A percentile compares a stretch with the other conserved stretches of the same genome.
Evolutionary conservation across 257 asterid genomes (phyloP).

Genomic region (Solanum ossicruentum): DNA sequence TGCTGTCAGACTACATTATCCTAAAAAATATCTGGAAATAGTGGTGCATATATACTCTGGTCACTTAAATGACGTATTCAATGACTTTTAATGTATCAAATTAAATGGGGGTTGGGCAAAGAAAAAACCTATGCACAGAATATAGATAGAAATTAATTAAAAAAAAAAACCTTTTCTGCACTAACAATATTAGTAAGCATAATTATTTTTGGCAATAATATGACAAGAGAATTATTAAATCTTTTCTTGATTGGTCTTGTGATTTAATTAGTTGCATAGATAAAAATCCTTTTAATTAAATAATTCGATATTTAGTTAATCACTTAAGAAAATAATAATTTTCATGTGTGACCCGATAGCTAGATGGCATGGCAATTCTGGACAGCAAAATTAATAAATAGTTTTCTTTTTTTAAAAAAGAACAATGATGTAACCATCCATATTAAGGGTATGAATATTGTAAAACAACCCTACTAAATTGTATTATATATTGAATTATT

Average conservation of each 20-base stretch:
- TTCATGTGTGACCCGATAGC: too few species aligned
- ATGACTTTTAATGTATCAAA: background rate
- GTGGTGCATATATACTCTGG: background rate
- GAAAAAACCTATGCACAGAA: too few species aligned
- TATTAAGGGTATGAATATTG: too few species aligned
- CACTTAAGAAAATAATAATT: background rate
- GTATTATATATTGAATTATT: background rate
- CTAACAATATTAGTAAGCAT: too few species aligned
- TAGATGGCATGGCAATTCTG: too few species aligned
- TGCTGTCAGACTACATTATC: background rate
- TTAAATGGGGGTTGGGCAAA: background rate
- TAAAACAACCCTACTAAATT: too few species aligned
- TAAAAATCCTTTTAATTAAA: too few species aligned
- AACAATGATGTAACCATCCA: background rate
- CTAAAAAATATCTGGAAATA: background rate
- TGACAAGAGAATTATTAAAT: background rate
- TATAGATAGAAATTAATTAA: too few species aligned
- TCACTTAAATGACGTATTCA: background rate
- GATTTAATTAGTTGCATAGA: background rate
- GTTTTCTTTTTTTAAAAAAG: too few species aligned
- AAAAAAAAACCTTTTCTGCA: too few species aligned
- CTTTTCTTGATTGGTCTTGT: background rate
- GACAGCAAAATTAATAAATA: too few species aligned
- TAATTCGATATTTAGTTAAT: too few species aligned
- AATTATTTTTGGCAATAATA: background rate